Conservation (phyloP, 1,284 basidiomycete genomes). For the Ustilago vetiveriae region DNA sequence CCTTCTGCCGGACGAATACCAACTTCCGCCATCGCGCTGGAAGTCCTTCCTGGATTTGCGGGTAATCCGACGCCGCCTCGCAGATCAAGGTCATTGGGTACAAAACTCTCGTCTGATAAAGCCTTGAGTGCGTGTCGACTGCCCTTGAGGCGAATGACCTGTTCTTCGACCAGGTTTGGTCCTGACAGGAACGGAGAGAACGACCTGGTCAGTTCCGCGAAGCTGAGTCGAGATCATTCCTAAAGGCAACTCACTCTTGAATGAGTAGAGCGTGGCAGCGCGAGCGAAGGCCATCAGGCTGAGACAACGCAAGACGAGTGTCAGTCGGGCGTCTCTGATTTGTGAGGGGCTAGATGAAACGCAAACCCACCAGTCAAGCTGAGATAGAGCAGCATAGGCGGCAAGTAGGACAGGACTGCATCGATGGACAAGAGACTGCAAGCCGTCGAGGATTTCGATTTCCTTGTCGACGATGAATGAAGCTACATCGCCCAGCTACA, state of each 20-base stretch:
- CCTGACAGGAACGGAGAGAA: slow-evolving; percentile 7
- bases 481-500: slow-evolving; percentile 41
- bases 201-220: neutral
- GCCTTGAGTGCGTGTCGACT: slow-evolving; percentile 44
- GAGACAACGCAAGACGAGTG: neutral
- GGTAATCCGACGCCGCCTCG: slow-evolving; percentile 21
- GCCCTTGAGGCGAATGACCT: slow-evolving; percentile 23
- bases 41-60: neutral
- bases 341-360: neutral
- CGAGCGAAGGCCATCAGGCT: slow-evolving; percentile 40
- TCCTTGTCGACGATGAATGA: slow-evolving; percentile 45
- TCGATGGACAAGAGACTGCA: slow-evolving; percentile 15
- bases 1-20: neutral
- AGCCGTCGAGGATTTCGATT: slow-evolving; percentile 36
- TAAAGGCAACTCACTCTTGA: slow-evolving; percentile 16
- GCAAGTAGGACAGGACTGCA: slow-evolving; percentile 17
- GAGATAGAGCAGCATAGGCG: slow-evolving; percentile 17
- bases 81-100: slow-evolving; percentile 44
- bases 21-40: neutral
- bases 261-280: slow-evolving; percentile 29
- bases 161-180: slow-evolving; percentile 26
- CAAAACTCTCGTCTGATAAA: slow-evolving; percentile 38
- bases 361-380: slow-evolving; percentile 41
- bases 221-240: no score
- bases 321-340: neutral